These are phyloP conservation scores for Phytopythium ostracodes DNA, from an alignment of 352 stramenopile species.

Conservation along the genomic window DNA sequence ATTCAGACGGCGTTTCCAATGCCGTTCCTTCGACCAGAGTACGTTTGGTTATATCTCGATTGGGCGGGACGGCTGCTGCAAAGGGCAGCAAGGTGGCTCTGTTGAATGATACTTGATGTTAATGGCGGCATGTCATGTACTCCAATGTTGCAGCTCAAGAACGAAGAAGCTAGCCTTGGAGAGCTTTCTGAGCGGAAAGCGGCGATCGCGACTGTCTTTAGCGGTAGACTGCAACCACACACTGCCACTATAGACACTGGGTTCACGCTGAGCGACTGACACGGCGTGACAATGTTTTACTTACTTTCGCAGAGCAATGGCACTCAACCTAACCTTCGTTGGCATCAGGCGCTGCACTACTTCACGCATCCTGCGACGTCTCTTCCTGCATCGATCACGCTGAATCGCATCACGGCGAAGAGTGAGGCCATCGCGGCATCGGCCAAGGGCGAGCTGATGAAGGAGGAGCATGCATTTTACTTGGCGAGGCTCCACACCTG, in stretches of 20 bases:
- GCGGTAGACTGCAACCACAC: not conserved
- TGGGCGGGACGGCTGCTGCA: not conserved
- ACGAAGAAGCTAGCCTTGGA: slow-evolving; percentile 31
- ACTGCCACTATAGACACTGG: not conserved
- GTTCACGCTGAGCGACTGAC: not conserved
- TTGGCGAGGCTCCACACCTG: slow-evolving; percentile 46
- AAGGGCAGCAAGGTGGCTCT: not conserved
- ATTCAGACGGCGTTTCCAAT: slow-evolving; percentile 63
- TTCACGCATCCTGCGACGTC: slow-evolving; percentile 57
- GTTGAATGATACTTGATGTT: not conserved
- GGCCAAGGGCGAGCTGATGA: slow-evolving; percentile 26
- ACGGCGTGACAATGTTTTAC: too few relatives aligned
- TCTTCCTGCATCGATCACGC: slow-evolving; percentile 43
- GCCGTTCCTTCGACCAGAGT: slow-evolving; percentile 60
- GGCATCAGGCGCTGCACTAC: slow-evolving; percentile 61
- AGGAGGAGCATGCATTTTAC: slow-evolving; percentile 63
- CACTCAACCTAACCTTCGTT: slow-evolving; percentile 32
- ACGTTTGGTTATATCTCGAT: slow-evolving; percentile 13
- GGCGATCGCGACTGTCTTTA: not conserved
- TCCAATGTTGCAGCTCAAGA: slow-evolving; percentile 19
- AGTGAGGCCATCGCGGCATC: slow-evolving; percentile 19
- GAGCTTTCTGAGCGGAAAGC: slow-evolving; percentile 14
- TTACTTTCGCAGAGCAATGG: not conserved
- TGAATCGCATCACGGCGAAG: slow-evolving; percentile 30
- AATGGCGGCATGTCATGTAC: not conserved